Conservation (phyloP, 192 early-diverging fungal genomes). For the Podila epicladia region DNA sequence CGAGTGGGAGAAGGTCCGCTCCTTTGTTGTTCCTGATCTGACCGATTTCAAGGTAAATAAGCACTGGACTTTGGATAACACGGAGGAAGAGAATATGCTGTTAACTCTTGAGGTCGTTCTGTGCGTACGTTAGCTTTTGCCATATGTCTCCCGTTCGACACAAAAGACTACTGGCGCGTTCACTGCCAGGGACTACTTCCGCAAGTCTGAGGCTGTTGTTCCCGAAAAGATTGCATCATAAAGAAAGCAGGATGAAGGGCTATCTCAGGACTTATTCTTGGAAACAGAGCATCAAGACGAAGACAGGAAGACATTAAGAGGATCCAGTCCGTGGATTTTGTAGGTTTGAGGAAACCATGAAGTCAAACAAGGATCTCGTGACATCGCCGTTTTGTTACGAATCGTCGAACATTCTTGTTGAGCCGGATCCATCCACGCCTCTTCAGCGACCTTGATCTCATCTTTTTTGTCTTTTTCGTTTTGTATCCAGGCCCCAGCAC, state of each 20-base stretch:
- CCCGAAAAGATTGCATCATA: constrained; percentile 40
- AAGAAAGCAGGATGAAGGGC: constrained; percentile 2
- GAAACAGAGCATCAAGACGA: no score
- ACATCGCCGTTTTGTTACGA: no score
- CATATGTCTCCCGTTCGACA: constrained; percentile 53
- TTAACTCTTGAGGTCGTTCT: neutral
- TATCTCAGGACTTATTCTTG: no score
- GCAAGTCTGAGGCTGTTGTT: constrained; percentile 17
- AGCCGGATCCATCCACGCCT: no score
- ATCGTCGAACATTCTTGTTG: no score
- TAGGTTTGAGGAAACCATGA: no score
- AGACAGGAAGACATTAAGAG: no score
- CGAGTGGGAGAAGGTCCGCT: constrained; percentile 68
- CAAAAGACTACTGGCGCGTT: constrained; percentile 56
- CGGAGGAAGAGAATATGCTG: neutral
- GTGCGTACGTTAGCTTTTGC: constrained; percentile 27
- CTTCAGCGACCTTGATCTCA: neutral
- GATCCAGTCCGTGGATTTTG: no score
- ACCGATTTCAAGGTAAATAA: constrained; percentile 57
- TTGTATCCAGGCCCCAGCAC: neutral
- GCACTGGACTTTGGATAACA: neutral
- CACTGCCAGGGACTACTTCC: constrained; percentile 53
- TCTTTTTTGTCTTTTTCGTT: neutral
- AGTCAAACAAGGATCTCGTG: no score
- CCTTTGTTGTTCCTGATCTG: constrained; percentile 69